Evolutionary conservation across 805 yeast species (phyloP).

Genomic region (Yamadazyma insecticola): DNA sequence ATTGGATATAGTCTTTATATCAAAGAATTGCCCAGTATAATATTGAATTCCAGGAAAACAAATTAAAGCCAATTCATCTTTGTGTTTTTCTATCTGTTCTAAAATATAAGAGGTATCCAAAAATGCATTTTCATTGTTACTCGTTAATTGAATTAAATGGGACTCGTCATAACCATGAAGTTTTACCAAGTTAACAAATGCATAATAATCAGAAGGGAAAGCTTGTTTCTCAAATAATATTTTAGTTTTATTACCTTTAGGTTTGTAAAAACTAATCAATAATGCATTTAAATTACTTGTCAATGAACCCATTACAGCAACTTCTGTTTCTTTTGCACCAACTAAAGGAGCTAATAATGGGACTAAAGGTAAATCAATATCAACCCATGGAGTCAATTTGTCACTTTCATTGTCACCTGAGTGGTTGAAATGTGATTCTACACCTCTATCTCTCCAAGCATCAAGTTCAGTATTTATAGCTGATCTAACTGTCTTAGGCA

Average conservation of each 20-base stretch:
- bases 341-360: conserved; percentile 68
- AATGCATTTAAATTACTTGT: conserved; percentile 79
- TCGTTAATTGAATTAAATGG: conserved; percentile 60
- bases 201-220: conserved; percentile 90
- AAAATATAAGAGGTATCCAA: conserved; percentile 63
- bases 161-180: conserved; percentile 52
- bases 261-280: conserved; percentile 70
- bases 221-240: conserved; percentile 83
- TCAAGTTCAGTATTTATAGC: conserved; percentile 64
- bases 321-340: conserved; percentile 73
- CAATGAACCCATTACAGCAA: conserved; percentile 82
- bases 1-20: conserved; percentile 65
- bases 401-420: conserved; percentile 41
- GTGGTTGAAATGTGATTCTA: conserved; percentile 79
- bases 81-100: conserved; percentile 47
- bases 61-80: conserved; percentile 64
- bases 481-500: conserved; percentile 62
- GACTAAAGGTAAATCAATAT: conserved; percentile 72
- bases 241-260: conserved; percentile 53
- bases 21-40: conserved; percentile 86
- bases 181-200: conserved; percentile 67
- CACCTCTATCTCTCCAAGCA: conserved; percentile 82
- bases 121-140: conserved; percentile 53
- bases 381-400: conserved; percentile 68
- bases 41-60: conserved; percentile 87